phyloP scores from a whole-genome alignment of 73 alveolate species.

The Effrenium voratum region DNA sequence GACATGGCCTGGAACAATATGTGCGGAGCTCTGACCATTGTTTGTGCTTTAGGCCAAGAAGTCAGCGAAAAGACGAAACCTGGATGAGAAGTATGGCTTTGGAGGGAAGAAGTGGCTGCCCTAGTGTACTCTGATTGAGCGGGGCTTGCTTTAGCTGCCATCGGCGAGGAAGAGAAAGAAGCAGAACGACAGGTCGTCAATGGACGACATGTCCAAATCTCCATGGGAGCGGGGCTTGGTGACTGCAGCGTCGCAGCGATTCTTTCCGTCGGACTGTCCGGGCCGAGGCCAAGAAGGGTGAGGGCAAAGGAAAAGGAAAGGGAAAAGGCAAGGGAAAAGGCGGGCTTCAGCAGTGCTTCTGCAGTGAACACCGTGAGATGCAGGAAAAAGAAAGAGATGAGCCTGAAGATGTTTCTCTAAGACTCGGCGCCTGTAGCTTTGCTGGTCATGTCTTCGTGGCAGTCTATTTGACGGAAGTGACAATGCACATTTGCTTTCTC shows the following conservation, averaged over 20 bases:
- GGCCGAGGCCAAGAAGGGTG: constrained; percentile 38
- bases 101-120: constrained; percentile 63
- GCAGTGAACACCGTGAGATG: no score
- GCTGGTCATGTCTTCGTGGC: no score
- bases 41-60: constrained; percentile 57
- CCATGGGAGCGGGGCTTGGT: constrained; percentile 81
- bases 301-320: constrained; percentile 77
- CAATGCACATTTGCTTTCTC: no score
- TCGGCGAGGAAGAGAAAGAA: constrained; percentile 48
- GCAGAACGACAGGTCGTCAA: constrained; percentile 71
- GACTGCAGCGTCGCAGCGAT: not conserved
- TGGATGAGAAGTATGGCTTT: constrained; percentile 88
- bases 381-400: no score
- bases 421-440: no score
- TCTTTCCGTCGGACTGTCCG: not conserved
- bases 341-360: no score
- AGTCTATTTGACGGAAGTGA: no score
- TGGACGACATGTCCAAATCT: constrained; percentile 56
- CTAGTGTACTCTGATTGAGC: not conserved
- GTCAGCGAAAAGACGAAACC: constrained; percentile 75
- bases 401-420: no score
- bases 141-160: not conserved
- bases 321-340: constrained; percentile 67
- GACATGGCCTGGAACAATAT: no score
- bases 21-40: no score